Conservation (phyloP, 306 rosid species). For the Malus fusca region DNA sequence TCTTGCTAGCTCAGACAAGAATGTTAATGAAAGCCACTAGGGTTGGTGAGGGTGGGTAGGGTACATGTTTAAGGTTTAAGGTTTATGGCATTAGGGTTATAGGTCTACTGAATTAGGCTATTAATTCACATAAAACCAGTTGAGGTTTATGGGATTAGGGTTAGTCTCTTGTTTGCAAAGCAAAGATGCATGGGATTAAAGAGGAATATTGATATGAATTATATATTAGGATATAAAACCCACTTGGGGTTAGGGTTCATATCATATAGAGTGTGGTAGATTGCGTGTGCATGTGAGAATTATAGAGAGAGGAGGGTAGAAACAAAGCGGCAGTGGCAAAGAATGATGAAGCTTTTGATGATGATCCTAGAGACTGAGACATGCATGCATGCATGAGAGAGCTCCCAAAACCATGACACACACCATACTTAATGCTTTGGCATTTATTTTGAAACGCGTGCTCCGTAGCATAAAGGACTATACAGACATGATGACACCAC, state of each 20-base stretch:
- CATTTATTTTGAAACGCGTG: constrained; percentile 70
- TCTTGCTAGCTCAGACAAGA: neutral
- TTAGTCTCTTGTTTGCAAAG: neutral
- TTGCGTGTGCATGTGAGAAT: neutral
- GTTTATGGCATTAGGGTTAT: no score
- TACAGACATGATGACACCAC: constrained; percentile 10
- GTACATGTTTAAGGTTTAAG: neutral
- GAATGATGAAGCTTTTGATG: neutral
- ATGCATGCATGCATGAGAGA: neutral
- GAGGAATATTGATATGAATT: neutral
- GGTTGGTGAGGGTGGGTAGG: neutral
- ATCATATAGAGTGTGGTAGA: neutral
- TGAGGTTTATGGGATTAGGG: neutral
- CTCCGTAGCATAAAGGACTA: constrained; percentile 24
- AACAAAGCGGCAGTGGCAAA: neutral
- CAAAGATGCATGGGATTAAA: neutral
- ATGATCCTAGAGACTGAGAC: neutral
- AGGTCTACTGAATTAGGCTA: neutral
- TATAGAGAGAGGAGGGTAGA: neutral
- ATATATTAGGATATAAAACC: neutral
- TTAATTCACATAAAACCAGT: neutral
- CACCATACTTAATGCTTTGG: constrained; percentile 19
- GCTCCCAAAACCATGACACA: constrained; percentile 40
- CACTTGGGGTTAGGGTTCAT: neutral
- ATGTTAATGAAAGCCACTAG: neutral